Evolutionary conservation across 2,329 filamentous ascomycete species (phyloP), one percentile per base, ranked within the genome.

Genomic region (Cordyceps sp.): DNA sequence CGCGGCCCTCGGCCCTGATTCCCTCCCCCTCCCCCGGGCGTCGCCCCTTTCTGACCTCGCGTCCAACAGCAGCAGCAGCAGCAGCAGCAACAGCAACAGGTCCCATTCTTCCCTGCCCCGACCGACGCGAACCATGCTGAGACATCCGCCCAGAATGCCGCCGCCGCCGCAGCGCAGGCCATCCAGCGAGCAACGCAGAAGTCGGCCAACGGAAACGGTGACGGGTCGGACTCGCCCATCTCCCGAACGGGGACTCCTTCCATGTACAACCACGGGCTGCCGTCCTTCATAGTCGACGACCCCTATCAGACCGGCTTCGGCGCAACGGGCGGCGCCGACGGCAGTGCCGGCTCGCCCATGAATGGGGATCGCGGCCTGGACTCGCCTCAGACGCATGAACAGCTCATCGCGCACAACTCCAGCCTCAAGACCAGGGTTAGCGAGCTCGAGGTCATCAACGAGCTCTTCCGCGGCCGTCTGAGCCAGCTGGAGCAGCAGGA

Each of bases 361-460:
- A 70, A 65, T 39, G 67, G 62, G 33, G 68, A 77, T 18, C 75
- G 77, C 30, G 66, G 74, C 39, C 61, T 76, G 34, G 81, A 86
- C 36, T 63, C 72, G 10, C 73, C 80, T 1, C 78, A 84, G 48
- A 78, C 77, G 4, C 84, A 83, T 51, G 82, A 93, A 48, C 76
- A 81, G 37, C 68, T 93, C 17, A 62, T 84, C 32, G 77, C 78
- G 2, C 72, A 78, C 38, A 93, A 93, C 52, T 81, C 81, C 5
- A 78, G 76, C 31, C 65, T 96, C n/a, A 93, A 92, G 59, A 98
- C 90, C 1, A 77, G 90, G 26, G 88, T 98, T 22, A 90, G 78
- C 44, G 90, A 98, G 54, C 68, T 98, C 17, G 90, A 98, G 51
- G 71, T 98, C 32, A 94, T 98, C 61, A 94, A 86, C 46, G 79